Percentiles rank a stretch among this genome's conserved stretches.
These are phyloP conservation scores for Neophaeococcomyces mojaviensis DNA, from an alignment of 2,329 filamentous ascomycete species.

Conservation along the genomic window DNA sequence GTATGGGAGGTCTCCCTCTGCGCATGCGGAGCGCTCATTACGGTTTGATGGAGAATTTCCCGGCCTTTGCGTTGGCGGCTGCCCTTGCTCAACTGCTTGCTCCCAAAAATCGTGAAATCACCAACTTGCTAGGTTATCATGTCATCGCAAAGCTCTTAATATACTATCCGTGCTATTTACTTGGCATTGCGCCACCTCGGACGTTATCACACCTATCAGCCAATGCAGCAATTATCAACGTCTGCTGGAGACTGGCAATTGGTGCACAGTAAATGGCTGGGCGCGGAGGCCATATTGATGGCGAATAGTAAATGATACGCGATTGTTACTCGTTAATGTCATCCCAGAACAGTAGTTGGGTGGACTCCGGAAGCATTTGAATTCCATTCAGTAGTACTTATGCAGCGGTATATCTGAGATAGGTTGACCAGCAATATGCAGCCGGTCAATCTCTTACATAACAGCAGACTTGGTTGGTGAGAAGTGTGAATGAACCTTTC, in stretches of 20 bases:
- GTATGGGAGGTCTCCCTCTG: conserved; percentile 11
- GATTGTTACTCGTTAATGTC: too few relatives aligned
- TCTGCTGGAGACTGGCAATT: conserved; percentile 10
- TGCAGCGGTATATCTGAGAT: too few relatives aligned
- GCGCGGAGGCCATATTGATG: neutral
- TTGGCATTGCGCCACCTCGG: conserved; percentile 6
- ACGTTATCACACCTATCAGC: conserved; percentile 9
- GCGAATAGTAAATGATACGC: neutral
- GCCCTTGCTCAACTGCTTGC: conserved; percentile 9
- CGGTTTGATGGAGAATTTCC: conserved; percentile 12
- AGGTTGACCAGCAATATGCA: too few relatives aligned
- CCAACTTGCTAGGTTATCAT: conserved; percentile 13
- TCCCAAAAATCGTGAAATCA: conserved; percentile 4
- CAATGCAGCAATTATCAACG: conserved; percentile 11
- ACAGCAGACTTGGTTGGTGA: too few relatives aligned
- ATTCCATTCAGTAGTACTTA: too few relatives aligned
- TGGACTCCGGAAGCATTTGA: too few relatives aligned
- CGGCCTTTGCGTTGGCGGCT: conserved; percentile 12
- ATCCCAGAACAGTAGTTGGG: too few relatives aligned
- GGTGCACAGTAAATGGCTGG: neutral
- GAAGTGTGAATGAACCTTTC: too few relatives aligned
- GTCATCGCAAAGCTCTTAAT: conserved; percentile 11
- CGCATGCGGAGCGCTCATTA: conserved; percentile 10
- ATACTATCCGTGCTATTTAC: conserved; percentile 10
- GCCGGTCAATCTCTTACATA: too few relatives aligned